phyloP scores from a whole-genome alignment of 805 yeast species.

The Schizosaccharomyces octosporus region DNA sequence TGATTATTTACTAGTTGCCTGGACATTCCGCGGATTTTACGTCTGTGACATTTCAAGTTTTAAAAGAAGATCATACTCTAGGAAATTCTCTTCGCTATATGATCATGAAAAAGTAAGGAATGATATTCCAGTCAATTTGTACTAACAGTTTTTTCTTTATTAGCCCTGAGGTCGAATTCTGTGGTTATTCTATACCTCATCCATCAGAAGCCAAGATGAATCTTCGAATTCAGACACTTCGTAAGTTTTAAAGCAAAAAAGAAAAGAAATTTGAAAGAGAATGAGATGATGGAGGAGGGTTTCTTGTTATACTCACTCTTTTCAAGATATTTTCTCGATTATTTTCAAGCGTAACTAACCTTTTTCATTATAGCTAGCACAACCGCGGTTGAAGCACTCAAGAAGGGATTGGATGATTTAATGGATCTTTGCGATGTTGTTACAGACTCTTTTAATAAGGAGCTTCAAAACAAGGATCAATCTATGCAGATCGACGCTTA shows the following conservation, averaged over 20 bases:
- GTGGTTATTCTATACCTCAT: constrained; percentile 96
- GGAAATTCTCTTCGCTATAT: constrained; percentile 86
- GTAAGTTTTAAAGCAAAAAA: constrained; percentile 17
- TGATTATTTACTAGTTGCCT: constrained; percentile 23
- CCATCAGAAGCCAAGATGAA: constrained; percentile 82
- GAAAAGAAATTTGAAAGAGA: too few species aligned
- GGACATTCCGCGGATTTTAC: constrained; percentile 84
- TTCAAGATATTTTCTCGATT: too few species aligned
- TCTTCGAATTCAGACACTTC: constrained; percentile 76
- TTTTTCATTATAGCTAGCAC: not conserved
- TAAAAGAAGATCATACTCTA: constrained; percentile 85
- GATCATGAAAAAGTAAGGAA: constrained; percentile 59
- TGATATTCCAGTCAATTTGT: too few species aligned
- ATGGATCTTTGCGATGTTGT: constrained; percentile 41
- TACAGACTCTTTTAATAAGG: not conserved
- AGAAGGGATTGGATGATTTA: constrained; percentile 71
- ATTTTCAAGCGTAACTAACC: not conserved
- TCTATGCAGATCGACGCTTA: not conserved
- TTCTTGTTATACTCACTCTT: too few species aligned
- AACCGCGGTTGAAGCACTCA: constrained; percentile 80
- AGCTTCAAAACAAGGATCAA: not conserved
- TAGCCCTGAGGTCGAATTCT: constrained; percentile 81
- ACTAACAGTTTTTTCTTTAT: too few species aligned
- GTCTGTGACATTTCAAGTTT: constrained; percentile 79
- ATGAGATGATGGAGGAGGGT: too few species aligned